phyloP scores from a whole-genome alignment of 2,329 filamentous ascomycete genomes.

The Sporothrix protearum region DNA sequence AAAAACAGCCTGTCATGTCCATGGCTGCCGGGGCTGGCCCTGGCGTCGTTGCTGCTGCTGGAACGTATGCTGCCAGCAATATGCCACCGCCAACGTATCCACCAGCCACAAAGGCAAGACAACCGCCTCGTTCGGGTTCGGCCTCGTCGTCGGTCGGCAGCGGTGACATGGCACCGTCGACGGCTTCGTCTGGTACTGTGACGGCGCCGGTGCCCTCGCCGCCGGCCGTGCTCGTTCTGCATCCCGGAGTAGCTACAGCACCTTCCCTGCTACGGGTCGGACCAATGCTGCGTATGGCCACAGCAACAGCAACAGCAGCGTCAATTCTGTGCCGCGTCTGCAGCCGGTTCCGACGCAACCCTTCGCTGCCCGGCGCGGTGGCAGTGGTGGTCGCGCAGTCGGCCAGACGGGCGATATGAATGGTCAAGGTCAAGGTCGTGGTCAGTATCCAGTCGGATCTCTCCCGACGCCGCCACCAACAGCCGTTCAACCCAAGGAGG shows the following conservation, averaged over 20 bases:
- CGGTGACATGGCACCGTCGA: neutral
- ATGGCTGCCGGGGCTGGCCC: neutral
- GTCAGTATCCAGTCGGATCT: neutral
- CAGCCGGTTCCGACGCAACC: neutral
- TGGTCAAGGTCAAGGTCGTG: too few species aligned
- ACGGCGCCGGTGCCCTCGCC: too few species aligned
- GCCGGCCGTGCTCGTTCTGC: neutral
- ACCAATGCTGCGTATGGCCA: neutral
- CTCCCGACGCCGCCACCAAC: conserved; percentile 4
- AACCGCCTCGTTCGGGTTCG: neutral
- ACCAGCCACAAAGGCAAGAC: neutral
- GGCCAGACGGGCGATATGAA: neutral
- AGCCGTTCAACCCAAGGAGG: neutral
- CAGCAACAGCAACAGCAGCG: neutral
- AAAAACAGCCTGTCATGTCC: neutral
- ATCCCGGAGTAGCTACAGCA: conserved; percentile 24
- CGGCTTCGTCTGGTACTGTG: neutral
- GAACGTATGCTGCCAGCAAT: neutral
- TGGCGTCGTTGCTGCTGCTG: neutral
- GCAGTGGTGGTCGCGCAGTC: neutral
- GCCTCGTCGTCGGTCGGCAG: conserved; percentile 3
- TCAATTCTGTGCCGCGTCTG: neutral
- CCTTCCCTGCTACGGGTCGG: conserved; percentile 5
- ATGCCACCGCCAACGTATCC: neutral
- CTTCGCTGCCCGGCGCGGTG: neutral